Evolutionary conservation across 2,329 filamentous ascomycete genomes (phyloP), one percentile per base, ranked within the genome.

Genomic region (Aureobasidium sp.): DNA sequence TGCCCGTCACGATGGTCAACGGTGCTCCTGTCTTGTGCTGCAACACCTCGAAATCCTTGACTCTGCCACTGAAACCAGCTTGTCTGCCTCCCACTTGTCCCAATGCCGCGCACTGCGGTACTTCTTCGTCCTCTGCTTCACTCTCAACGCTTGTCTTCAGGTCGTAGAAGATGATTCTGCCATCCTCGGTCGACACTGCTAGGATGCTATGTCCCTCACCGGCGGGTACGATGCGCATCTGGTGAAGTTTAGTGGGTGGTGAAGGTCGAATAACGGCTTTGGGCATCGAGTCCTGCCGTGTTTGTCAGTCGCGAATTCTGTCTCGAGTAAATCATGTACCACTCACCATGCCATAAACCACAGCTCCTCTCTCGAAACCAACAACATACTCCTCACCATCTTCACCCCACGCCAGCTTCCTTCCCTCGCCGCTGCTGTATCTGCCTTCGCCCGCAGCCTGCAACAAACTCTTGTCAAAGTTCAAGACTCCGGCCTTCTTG

Each of bases 401-500:
- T 8, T 80, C 77, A 63, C 90, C 87, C 93, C 94, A 99, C 1
- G 86, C 81, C 21, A 97, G 90, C 67, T 82, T 84, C 59, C 89
- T 81, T 4, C 91, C 93, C 72, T 97, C 94, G 13, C 93, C 92
- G 48, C 85, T 87, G 48, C 86, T 85, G 72, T 87, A 86, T 72
- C 85, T 86, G 47, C 86, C 83, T 77, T 96, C 91, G 49, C 90
- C 90, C 11, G 89, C 83, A 67, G 89, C 85, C 48, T 83, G 79
- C 58, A 97, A 78, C 69, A 94, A 81, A 0, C 87, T 83, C 62
- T 83, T 81, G 66, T 83, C 83, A 73, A 97, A 97, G 72, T 90
- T 94, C 67, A 99, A 77, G 58, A 96, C 92, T 34, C 92, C 91
- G 0, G 92, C 92, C 77, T 96, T 97, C 78, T 93, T 96, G 16